Conservation (phyloP, 1,284 basidiomycete genomes). For the Sanghuangporus baumii region DNA sequence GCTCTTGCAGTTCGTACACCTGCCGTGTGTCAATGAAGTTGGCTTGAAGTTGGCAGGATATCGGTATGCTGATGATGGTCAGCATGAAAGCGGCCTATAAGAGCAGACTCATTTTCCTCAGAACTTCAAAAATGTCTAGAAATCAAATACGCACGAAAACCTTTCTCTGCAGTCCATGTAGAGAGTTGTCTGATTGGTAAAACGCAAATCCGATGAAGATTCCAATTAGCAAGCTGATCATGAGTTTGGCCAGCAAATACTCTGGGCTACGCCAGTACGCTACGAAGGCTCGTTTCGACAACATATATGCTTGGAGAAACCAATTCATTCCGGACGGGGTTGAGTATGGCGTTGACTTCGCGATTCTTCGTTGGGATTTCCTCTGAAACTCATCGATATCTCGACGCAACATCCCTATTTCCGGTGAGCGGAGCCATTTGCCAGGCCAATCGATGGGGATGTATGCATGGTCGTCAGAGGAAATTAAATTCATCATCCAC, state of each 20-base stretch:
- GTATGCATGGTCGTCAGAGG: conserved; percentile 40
- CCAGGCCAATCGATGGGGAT: conserved; percentile 38
- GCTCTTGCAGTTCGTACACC: conserved; percentile 16
- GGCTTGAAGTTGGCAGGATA: conserved; percentile 41
- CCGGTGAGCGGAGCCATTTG: conserved; percentile 36
- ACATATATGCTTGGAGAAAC: conserved; percentile 37
- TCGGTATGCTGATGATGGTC: conserved; percentile 32
- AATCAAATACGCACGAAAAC: conserved; percentile 16
- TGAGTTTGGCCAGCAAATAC: conserved; percentile 45
- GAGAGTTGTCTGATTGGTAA: conserved; percentile 12
- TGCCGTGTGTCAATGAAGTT: conserved; percentile 32
- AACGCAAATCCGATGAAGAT: conserved; percentile 18
- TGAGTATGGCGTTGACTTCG: conserved; percentile 22
- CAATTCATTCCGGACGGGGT: conserved; percentile 46
- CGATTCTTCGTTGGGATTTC: conserved; percentile 29
- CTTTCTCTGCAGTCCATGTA: conserved; percentile 17
- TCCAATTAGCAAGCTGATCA: conserved; percentile 9
- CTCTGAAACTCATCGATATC: conserved; percentile 34
- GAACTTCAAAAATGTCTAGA: conserved; percentile 24
- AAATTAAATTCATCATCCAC: conserved; percentile 56
- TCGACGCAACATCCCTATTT: conserved; percentile 27
- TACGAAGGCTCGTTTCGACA: conserved; percentile 44
- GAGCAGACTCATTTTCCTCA: conserved; percentile 37
- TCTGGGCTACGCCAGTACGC: conserved; percentile 53
- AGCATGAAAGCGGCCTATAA: conserved; percentile 16